Conservation (phyloP, 148 eudicot species). For the Arbutus unedo region DNA sequence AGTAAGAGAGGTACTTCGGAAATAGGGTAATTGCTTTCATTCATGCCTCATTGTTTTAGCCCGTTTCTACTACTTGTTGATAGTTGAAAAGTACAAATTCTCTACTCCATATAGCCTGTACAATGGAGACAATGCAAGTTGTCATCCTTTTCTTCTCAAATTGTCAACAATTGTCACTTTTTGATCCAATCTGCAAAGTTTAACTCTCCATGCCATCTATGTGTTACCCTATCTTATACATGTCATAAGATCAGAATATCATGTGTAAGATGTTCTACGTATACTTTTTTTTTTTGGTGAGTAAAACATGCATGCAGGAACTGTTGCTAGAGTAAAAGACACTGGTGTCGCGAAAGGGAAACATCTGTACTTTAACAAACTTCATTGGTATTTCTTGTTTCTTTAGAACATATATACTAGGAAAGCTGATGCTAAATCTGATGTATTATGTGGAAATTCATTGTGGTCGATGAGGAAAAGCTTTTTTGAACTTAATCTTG, state of each 20-base stretch:
- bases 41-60: neutral
- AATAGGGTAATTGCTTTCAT: neutral
- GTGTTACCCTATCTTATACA: neutral
- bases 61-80: neutral
- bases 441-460: neutral
- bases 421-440: constrained; percentile 4
- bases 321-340: neutral
- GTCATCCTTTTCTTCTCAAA: neutral
- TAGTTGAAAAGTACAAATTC: neutral
- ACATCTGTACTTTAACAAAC: neutral
- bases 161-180: neutral
- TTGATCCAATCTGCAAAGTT: neutral
- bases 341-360: neutral
- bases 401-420: neutral
- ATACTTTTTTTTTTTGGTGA: neutral
- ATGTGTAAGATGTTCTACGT: neutral
- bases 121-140: neutral
- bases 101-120: neutral
- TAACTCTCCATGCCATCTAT: neutral
- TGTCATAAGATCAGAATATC: neutral
- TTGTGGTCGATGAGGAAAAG: neutral
- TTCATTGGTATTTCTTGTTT: neutral
- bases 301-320: neutral
- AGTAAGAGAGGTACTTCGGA: neutral
- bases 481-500: neutral